Conservation (phyloP, 805 yeast genomes). For the Dipodascus geniculatus region DNA sequence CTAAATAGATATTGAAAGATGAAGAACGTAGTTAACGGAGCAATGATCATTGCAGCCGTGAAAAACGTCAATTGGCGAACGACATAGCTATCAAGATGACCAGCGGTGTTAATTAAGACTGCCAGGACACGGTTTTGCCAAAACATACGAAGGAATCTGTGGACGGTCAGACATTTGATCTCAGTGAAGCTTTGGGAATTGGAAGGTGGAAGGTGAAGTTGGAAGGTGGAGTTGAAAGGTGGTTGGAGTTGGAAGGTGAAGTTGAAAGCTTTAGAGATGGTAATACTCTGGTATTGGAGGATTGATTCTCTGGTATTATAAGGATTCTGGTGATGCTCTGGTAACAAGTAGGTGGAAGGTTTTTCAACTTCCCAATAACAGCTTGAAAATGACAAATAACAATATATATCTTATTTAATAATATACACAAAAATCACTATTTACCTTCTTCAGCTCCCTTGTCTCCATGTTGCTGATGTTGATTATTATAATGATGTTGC, state of each 20-base stretch:
- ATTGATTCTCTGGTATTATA: too few species aligned
- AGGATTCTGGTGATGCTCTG: too few species aligned
- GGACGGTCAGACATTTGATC: neutral
- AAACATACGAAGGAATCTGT: neutral
- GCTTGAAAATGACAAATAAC: too few species aligned
- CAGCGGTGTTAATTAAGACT: neutral
- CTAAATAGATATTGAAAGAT: conserved; percentile 29
- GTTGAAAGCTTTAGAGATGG: too few species aligned
- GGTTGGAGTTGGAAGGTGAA: too few species aligned
- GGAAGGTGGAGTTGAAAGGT: too few species aligned
- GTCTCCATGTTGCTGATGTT: neutral
- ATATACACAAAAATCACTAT: neutral
- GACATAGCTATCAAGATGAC: conserved; percentile 12
- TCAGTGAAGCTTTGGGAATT: too few species aligned
- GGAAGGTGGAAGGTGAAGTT: too few species aligned
- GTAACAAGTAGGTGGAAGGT: neutral
- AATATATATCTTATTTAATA: neutral
- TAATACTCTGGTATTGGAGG: too few species aligned
- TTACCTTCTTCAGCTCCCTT: neutral
- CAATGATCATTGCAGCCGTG: conserved; percentile 59
- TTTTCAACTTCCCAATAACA: neutral
- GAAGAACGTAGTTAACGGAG: conserved; percentile 51
- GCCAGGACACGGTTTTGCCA: neutral
- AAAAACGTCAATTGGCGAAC: conserved; percentile 45
- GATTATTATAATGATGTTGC: neutral